Conservation (phyloP, 805 yeast species). For the Pichia manshurica region DNA sequence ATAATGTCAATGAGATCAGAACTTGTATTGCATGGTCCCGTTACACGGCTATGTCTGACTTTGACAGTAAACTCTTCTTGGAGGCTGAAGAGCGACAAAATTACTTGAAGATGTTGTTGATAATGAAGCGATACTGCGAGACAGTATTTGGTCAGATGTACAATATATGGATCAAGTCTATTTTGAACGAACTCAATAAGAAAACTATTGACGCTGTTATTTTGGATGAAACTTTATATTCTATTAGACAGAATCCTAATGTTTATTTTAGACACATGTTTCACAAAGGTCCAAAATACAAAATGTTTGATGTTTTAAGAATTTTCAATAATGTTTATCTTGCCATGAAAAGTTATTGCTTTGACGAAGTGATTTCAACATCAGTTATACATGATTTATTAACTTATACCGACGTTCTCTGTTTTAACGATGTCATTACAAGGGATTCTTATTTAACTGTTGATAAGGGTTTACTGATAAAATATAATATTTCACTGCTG, state of each 20-base stretch:
- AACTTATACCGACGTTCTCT: conserved; percentile 8
- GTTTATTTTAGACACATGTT: conserved; percentile 7
- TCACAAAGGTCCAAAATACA: conserved; percentile 9
- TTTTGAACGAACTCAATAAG: conserved; percentile 9
- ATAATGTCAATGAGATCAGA: conserved; percentile 12
- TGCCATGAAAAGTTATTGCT: conserved; percentile 12
- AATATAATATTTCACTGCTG: conserved; percentile 10
- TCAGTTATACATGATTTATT: conserved; percentile 11
- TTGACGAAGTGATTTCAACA: conserved; percentile 6
- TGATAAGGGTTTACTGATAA: conserved; percentile 7
- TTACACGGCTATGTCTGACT: conserved; percentile 11
- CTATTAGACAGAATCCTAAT: background rate
- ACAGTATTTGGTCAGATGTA: conserved; percentile 15
- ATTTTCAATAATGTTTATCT: conserved; percentile 9
- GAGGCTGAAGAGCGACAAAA: conserved; percentile 12
- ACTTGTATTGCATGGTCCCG: conserved; percentile 7
- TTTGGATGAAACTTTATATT: conserved; percentile 7
- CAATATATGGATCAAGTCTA: conserved; percentile 11
- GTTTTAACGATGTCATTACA: conserved; percentile 12
- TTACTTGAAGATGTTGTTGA: conserved; percentile 12
- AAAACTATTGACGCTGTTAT: conserved; percentile 10
- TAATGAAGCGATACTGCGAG: conserved; percentile 16
- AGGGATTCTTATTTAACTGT: conserved; percentile 6
- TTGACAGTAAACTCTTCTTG: conserved; percentile 2
- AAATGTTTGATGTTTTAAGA: conserved; percentile 11